Conservation (phyloP, 164 flowering plant species). For the Brasenia schreberi region DNA sequence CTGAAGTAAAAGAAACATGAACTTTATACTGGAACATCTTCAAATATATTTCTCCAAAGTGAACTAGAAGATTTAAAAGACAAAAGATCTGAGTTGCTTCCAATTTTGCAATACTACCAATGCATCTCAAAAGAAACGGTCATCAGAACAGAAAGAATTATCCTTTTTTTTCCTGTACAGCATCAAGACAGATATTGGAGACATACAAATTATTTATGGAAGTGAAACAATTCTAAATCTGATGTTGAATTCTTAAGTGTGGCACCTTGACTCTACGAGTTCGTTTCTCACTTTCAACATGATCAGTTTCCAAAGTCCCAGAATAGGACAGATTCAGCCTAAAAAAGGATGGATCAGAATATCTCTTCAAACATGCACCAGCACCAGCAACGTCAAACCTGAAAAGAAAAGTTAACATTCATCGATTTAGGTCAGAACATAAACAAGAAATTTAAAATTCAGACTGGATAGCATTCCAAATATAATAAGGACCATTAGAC, state of each 20-base stretch:
- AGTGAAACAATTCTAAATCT: too few relatives aligned
- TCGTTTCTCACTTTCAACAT: conserved; percentile 56
- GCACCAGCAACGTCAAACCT: conserved; percentile 99
- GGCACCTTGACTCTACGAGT: conserved; percentile 65
- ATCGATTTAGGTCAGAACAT: background rate
- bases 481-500: background rate
- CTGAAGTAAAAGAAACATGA: too few relatives aligned
- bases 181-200: too few relatives aligned
- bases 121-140: too few relatives aligned
- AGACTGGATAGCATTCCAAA: background rate
- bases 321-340: conserved; percentile 38
- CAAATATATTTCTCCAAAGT: too few relatives aligned
- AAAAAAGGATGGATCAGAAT: conserved; percentile 89
- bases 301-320: conserved; percentile 14
- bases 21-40: too few relatives aligned
- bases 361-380: conserved; percentile 94
- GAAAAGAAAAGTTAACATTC: conserved; percentile 3
- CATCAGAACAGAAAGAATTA: too few relatives aligned
- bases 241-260: background rate
- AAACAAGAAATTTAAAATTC: background rate
- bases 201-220: too few relatives aligned
- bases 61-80: too few relatives aligned
- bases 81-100: too few relatives aligned
- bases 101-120: too few relatives aligned
- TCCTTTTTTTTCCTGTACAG: too few relatives aligned